Base-by-base conservation (phyloP, 108 stramenopile genomes). In the Schizochytrium sp. region DNA sequence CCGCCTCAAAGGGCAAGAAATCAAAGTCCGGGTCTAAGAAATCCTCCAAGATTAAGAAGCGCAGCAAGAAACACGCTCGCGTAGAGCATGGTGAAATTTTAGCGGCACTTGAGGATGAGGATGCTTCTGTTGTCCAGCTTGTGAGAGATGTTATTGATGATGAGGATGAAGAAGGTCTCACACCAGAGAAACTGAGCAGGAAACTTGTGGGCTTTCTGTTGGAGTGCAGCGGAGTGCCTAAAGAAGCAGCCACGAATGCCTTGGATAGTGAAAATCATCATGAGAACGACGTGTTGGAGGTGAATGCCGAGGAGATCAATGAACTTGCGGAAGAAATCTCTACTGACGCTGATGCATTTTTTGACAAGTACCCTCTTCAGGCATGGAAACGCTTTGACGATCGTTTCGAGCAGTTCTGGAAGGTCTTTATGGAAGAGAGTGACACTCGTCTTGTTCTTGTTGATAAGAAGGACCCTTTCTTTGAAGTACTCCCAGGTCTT, bases 331-430 rank as follows among this genome's bases (percentile, higher is more conserved):
- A 44, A 3, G 64, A 69, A 38, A 69, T 69, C 28, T 38, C 64
- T 15, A 44, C 64, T 7, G 64, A 69, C 28, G 42, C 42, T 44
- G 8, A 69, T 8, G 28, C 19, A 10, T 69, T 69, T 44, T 69
- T 69, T 44, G 64, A 69, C 64, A 69, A 69, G 64, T 69, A 69
- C 64, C 64, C 64, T 5, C 44, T 69, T 38, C 64, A 69, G 5
- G 19, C 12, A 8, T 69, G 64, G 64, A 69, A 69, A 44, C 64
- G 44, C 10, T 69, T 69, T 15, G 1, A 38, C 12, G 28, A 38
- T 44, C 12, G 28, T 7, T 69, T 69, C 28, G 64, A 38, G 64
- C 64, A 44, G 28, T 69, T 69, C 64, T 69, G 64, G 64, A 44
- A 69, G 28, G 12, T 38, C 12, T 38, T 69, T 44, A 69, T 69